Base-by-base conservation (phyloP, 805 yeast species). In the Brettanomyces custersianus region DNA sequence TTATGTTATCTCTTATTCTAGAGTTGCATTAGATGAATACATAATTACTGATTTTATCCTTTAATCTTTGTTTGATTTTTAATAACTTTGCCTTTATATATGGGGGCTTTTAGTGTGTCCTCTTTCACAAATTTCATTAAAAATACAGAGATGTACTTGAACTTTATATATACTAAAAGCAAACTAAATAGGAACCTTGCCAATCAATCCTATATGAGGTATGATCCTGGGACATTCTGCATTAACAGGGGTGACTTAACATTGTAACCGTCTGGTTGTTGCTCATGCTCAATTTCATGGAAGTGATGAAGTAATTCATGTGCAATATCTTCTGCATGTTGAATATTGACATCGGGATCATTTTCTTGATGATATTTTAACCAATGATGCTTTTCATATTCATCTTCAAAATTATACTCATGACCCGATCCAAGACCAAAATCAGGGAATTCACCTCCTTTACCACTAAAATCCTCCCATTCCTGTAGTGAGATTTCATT, bases 371-470 rank as follows among this genome's bases (percentile, higher is more conserved):
- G 92, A 52, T 69, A 79, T 59, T 86, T 66, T 41, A 78, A 72
- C 96, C 96, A 90, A 57, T 88, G 97, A 56, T 88, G 96, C 39
- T 84, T 78, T 55, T 90, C 96, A 54, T 88, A 90, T 55, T 88
- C 96, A 46, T 75, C 71, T 58, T 88, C 97, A 52, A 87, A 90
- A 60, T 85, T 95, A 24, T 87, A 80, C 60, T 88, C 96, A 52
- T 88, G 96, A 12, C 59, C 60, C 6, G 85, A 88, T 21, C 96
- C 97, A 40, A 79, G 77, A 7, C 95, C 94, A 55, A 88, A 76
- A 57, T 90, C 96, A 1, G 96, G 96, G 51, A 90, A 72, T 43
- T 73, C 72, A 1, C 81, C 80, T 7, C 94, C 94, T 10, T 56
- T 59, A 2, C 57, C 55, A 7, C 72, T 68, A 56, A 72, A 88